phyloP scores from a whole-genome alignment of 371 early-diverging fungal genomes.

The Circinella umbellata region DNA sequence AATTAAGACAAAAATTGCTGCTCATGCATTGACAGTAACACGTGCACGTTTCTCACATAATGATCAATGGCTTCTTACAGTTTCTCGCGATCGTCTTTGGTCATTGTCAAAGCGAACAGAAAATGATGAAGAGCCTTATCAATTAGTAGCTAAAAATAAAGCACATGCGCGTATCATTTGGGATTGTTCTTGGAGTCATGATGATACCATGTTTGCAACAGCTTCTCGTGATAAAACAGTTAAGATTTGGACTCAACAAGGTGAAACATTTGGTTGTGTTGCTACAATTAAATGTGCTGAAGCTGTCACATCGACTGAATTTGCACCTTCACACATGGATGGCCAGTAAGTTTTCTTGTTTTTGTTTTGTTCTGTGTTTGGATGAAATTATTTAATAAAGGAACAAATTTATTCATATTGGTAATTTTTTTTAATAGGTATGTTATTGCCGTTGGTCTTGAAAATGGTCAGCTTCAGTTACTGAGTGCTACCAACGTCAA shows the following conservation, averaged over 20 bases:
- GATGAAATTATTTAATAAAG: no score
- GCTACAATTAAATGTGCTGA: slow-evolving; percentile 73
- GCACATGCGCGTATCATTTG: slow-evolving; percentile 96
- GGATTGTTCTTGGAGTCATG: slow-evolving; percentile 86
- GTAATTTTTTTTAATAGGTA: slow-evolving; percentile 51
- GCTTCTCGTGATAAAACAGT: slow-evolving; percentile 92
- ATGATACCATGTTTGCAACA: slow-evolving; percentile 84
- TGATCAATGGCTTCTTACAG: slow-evolving; percentile 75
- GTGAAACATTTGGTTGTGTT: slow-evolving; percentile 41
- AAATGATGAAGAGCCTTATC: slow-evolving; percentile 52
- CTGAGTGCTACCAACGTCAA: slow-evolving; percentile 34
- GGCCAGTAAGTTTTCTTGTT: slow-evolving; percentile 32
- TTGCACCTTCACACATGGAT: slow-evolving; percentile 58
- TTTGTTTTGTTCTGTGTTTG: neutral
- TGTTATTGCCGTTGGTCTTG: slow-evolving; percentile 83
- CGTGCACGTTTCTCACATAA: slow-evolving; percentile 78
- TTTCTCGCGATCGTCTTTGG: slow-evolving; percentile 93
- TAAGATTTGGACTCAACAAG: slow-evolving; percentile 74
- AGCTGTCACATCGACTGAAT: slow-evolving; percentile 82
- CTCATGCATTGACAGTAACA: slow-evolving; percentile 91
- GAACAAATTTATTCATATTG: slow-evolving; percentile 7
- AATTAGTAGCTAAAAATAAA: slow-evolving; percentile 66
- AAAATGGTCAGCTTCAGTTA: slow-evolving; percentile 76
- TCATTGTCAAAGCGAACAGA: slow-evolving; percentile 69
- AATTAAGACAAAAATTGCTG: slow-evolving; percentile 57